Evolutionary conservation across 2,329 filamentous ascomycete genomes (phyloP), one percentile per base, ranked within the genome.

Genomic region (Davidsoniella neocaledoniae): DNA sequence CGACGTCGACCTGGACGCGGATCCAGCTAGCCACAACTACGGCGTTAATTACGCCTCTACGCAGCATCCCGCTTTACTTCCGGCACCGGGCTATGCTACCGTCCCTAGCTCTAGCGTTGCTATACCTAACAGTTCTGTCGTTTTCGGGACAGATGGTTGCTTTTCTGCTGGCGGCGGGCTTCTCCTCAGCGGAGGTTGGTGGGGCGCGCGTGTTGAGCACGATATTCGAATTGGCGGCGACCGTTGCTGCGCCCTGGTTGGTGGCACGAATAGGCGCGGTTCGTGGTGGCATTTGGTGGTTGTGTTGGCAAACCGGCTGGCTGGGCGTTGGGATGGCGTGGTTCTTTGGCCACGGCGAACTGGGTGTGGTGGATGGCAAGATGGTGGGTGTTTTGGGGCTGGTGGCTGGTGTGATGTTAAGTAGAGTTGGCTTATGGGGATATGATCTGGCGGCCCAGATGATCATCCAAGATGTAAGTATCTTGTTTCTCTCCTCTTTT

Each of bases 271-370:
- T 81, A 38, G 76, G 78, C 0, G 64, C 71, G 1, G 66, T 84
- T 6, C 67, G 83, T n/a, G 70, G 73, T 0, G 83, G 82, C 0
- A 67, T 86, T 2, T 87, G 83, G 83, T 77, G 76, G 54, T 59
- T 81, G 8, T 78, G 72, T 50, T 83, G 78, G 74, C 81, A 86
- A 58, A 66, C 81, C n/a, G 51, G 66, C 2, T 77, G 71, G 55
- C 63, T 79, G 4, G 65, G 64, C 1, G 64, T 60, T 0, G 73
- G 68, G 0, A 60, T 70, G 2, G 56, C 58, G 2, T 59, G 67
- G 16, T 74, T 74, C 56, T 66, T 66, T n/a, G 26, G 10, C 10
- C 57, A 55, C 46, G 58, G 55, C 2, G 56, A 58, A 9, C 39
- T 21, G 4, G 48, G 46, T 16, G 23, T 42, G 4, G 33, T 41